phyloP scores from a whole-genome alignment of 192 early-diverging fungal genomes.

The Glomus cerebriforme region DNA sequence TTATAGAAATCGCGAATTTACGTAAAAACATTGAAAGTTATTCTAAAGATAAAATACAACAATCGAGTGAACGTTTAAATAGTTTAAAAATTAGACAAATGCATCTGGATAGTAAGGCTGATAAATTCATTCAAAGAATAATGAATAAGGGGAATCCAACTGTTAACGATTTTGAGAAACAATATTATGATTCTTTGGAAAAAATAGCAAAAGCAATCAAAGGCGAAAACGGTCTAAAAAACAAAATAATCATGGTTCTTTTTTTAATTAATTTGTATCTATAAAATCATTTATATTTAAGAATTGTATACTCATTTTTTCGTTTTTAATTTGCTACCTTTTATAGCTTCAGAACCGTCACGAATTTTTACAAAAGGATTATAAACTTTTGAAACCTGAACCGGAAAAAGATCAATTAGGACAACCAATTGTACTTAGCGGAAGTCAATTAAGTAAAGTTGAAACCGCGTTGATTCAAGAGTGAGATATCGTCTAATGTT shows the following conservation, averaged over 20 bases:
- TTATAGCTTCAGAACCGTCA: background rate
- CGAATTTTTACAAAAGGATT: background rate
- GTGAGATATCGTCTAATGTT: background rate
- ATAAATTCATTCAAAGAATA: slow-evolving; percentile 3
- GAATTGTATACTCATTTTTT: background rate
- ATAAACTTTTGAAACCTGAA: background rate
- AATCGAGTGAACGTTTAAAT: background rate
- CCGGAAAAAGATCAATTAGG: no score
- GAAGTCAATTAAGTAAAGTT: slow-evolving; percentile 22
- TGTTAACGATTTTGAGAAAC: background rate
- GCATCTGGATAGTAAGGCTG: background rate
- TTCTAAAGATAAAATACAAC: background rate
- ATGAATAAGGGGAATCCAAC: background rate
- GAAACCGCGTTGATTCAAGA: background rate
- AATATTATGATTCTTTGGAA: background rate
- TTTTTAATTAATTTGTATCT: background rate
- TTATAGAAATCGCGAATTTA: background rate
- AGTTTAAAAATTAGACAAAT: slow-evolving; percentile 3
- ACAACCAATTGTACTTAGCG: background rate
- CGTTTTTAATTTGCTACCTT: background rate
- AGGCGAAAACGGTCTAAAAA: background rate
- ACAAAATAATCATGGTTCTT: slow-evolving; percentile 9
- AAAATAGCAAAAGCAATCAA: background rate
- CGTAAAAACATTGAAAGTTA: background rate
- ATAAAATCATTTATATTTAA: background rate